A percentile compares a stretch with the other conserved stretches of the same genome.
Evolutionary conservation across 2,329 filamentous ascomycete species (phyloP).

Genomic region (Xylariaceae sp.): DNA sequence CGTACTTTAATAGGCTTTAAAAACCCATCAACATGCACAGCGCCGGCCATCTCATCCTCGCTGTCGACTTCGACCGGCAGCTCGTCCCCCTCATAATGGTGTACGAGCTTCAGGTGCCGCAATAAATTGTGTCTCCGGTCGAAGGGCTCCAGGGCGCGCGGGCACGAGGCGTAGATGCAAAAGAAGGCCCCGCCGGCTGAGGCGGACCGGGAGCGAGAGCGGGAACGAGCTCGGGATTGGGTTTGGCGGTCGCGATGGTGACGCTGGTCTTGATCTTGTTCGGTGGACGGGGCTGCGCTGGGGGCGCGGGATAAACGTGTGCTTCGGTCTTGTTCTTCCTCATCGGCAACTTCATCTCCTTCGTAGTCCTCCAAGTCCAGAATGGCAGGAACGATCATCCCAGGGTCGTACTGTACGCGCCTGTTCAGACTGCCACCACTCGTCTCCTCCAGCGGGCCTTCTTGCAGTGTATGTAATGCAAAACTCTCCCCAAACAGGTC

Average conservation of each 20-base stretch:
- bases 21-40: conserved; percentile 66
- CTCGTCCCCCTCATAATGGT: conserved; percentile 20
- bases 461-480: conserved; percentile 52
- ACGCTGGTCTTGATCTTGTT: neutral
- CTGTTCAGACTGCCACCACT: conserved; percentile 1
- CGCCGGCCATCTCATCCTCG: conserved; percentile 56
- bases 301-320: neutral
- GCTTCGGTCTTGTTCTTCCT: neutral
- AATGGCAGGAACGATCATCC: conserved; percentile 18
- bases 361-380: conserved; percentile 13
- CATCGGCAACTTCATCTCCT: conserved; percentile 10
- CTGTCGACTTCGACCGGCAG: conserved; percentile 35
- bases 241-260: conserved; percentile 5
- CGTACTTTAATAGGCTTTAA: conserved; percentile 50
- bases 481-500: conserved; percentile 71
- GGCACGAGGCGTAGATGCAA: conserved; percentile 37
- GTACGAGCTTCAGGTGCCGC: conserved; percentile 41
- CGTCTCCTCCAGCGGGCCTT: conserved; percentile 31
- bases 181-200: conserved; percentile 22
- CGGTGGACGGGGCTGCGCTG: neutral
- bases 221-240: neutral
- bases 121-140: conserved; percentile 32
- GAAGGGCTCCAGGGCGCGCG: conserved; percentile 35
- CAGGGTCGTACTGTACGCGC: conserved; percentile 25
- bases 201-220: conserved; percentile 21